These are phyloP conservation scores for Alternaria sp. DNA, from an alignment of 2,329 filamentous ascomycete species.

Conservation along the genomic window DNA sequence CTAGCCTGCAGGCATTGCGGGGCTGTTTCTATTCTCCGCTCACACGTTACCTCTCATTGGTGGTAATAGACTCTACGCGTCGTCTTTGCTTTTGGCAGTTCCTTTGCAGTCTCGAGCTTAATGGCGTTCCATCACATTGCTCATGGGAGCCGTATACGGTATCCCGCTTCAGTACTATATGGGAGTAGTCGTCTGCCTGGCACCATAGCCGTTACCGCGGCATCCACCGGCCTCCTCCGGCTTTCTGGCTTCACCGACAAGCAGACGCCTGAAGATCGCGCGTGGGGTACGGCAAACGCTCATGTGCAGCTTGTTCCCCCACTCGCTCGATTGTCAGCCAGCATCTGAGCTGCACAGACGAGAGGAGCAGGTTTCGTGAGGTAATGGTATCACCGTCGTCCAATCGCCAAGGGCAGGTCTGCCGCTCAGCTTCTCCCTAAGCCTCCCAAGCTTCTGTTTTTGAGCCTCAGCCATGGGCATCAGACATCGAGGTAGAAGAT, in stretches of 20 bases:
- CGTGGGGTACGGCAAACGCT: conserved; percentile 7
- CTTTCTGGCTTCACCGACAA: conserved; percentile 12
- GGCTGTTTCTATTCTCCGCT: conserved; percentile 7
- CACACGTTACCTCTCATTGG: conserved; percentile 3
- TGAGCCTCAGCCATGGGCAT: conserved; percentile 35
- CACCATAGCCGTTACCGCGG: background rate
- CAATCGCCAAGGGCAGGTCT: conserved; percentile 12
- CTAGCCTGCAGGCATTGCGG: conserved; percentile 6
- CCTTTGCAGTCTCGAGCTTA: background rate
- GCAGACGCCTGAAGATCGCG: conserved; percentile 8
- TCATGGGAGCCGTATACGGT: background rate
- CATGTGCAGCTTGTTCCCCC: conserved; percentile 22
- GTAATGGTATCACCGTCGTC: conserved; percentile 42
- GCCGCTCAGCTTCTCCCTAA: conserved; percentile 5
- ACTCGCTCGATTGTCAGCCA: conserved; percentile 25
- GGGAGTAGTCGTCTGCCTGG: background rate
- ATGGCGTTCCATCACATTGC: background rate
- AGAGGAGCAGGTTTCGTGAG: conserved; percentile 26
- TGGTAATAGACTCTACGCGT: conserved; percentile 5
- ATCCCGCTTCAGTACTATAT: background rate
- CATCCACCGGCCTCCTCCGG: conserved; percentile 4
- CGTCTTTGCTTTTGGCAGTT: conserved; percentile 24
- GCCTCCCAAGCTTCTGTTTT: conserved; percentile 4
- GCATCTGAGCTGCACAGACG: conserved; percentile 22
- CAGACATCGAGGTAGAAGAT: conserved; percentile 5